Conservation (phyloP, 305 asterid genomes). For the Caryopteris hybrid region DNA sequence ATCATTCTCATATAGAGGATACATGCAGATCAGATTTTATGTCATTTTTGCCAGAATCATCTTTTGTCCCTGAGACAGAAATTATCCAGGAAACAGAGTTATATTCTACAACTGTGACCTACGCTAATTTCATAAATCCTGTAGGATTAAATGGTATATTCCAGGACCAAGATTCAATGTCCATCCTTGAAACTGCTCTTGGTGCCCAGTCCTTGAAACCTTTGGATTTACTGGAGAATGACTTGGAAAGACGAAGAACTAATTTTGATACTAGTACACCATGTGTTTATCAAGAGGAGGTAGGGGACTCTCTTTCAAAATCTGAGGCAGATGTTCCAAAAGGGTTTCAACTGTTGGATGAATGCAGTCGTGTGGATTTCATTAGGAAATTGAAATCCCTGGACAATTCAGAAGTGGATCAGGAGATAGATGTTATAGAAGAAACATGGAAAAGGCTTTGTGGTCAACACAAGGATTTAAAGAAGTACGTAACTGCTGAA, state of each 20-base stretch:
- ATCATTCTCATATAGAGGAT: slow-evolving; percentile 34
- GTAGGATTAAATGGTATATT: slow-evolving; percentile 30
- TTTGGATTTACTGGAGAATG: slow-evolving; percentile 20
- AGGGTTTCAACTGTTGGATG: slow-evolving; percentile 59
- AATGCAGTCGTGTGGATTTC: slow-evolving; percentile 74
- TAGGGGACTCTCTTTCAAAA: slow-evolving; percentile 57
- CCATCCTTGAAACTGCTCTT: slow-evolving; percentile 23
- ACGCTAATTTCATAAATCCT: slow-evolving; percentile 34
- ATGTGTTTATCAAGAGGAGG: slow-evolving; percentile 43
- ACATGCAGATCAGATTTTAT: slow-evolving; percentile 32
- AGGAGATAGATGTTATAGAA: slow-evolving; percentile 37
- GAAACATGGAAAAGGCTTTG: slow-evolving; percentile 73
- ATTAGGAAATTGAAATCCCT: slow-evolving; percentile 29
- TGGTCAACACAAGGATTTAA: slow-evolving; percentile 35
- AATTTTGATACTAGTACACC: slow-evolving; percentile 29
- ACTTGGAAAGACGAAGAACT: slow-evolving; percentile 30
- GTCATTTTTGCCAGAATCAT: slow-evolving; percentile 61
- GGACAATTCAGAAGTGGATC: slow-evolving; percentile 25
- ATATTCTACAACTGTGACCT: slow-evolving; percentile 50
- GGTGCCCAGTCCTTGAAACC: slow-evolving; percentile 18
- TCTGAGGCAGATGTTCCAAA: slow-evolving; percentile 41
- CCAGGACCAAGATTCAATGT: slow-evolving; percentile 31
- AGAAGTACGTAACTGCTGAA: slow-evolving; percentile 50
- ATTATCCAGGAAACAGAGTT: slow-evolving; percentile 43
- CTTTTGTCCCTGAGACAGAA: slow-evolving; percentile 68